Conservation (phyloP, 1,139 yeast genomes). For the Protomyces lactucae-debilis region DNA sequence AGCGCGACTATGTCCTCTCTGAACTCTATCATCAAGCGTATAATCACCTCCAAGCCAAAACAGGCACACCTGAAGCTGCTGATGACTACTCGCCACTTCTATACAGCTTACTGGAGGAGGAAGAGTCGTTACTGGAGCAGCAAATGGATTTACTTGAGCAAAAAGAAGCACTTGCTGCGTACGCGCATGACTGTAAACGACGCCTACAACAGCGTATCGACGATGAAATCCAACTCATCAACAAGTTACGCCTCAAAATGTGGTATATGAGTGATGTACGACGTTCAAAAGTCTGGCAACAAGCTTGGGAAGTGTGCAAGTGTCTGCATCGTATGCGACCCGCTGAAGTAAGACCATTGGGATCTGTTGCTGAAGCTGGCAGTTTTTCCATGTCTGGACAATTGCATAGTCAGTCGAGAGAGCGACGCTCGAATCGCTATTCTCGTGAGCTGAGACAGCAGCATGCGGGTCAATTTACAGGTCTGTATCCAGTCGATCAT, state of each 20-base stretch:
- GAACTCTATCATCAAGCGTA: conserved; percentile 6
- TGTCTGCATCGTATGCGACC: conserved; percentile 5
- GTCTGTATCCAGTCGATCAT: conserved; percentile 6
- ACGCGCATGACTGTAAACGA: neutral
- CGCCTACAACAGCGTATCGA: conserved; percentile 4
- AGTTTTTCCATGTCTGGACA: neutral
- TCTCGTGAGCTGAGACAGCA: conserved; percentile 1
- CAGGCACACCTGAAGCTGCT: neutral
- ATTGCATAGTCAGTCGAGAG: neutral
- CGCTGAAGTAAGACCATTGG: neutral
- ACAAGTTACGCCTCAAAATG: conserved; percentile 16
- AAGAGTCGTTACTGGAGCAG: neutral
- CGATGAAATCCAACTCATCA: conserved; percentile 6
- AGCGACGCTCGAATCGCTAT: conserved; percentile 1
- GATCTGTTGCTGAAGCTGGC: neutral
- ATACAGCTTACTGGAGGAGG: conserved; percentile 4
- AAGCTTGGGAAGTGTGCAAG: conserved; percentile 20
- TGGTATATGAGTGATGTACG: conserved; percentile 22
- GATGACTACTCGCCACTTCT: conserved; percentile 19
- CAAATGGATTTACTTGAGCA: neutral
- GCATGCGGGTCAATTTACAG: neutral
- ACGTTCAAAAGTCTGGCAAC: conserved; percentile 13
- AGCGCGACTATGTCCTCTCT: conserved; percentile 4
- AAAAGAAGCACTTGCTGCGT: neutral
- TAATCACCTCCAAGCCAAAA: neutral